These are phyloP conservation scores for Diaporthe australafricana DNA, from an alignment of 2,329 filamentous ascomycete species.

Conservation along the genomic window DNA sequence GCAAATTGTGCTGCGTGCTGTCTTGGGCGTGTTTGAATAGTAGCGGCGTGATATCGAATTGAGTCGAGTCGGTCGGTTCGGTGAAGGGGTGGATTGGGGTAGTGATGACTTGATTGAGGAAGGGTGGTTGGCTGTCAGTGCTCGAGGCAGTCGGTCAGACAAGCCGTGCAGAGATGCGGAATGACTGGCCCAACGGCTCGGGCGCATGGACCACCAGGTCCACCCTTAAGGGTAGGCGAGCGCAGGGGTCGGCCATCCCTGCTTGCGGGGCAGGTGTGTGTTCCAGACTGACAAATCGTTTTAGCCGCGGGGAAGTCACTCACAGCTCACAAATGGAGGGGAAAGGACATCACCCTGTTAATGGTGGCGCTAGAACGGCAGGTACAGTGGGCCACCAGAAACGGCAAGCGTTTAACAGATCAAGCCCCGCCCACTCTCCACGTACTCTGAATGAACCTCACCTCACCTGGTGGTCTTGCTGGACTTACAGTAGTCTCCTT, in stretches of 20 bases:
- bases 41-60: not conserved
- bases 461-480: not conserved
- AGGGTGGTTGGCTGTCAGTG: slow-evolving; percentile 21
- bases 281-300: slow-evolving; percentile 18
- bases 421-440: not conserved
- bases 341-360: not conserved
- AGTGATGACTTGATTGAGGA: not conserved
- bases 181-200: slow-evolving; percentile 21
- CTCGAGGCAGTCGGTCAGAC: slow-evolving; percentile 9
- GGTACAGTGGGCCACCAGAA: slow-evolving; percentile 26
- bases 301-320: slow-evolving; percentile 20
- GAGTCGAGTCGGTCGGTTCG: not conserved
- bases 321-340: not conserved
- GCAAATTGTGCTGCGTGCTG: too few relatives aligned
- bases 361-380: slow-evolving; percentile 15
- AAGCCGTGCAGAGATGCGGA: slow-evolving; percentile 6
- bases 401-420: slow-evolving; percentile 35
- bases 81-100: not conserved
- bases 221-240: slow-evolving; percentile 22
- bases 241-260: slow-evolving; percentile 22
- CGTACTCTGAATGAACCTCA: slow-evolving; percentile 30
- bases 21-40: slow-evolving; percentile 15
- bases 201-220: slow-evolving; percentile 17
- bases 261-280: slow-evolving; percentile 9
- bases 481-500: not conserved